These are phyloP conservation scores for Lentinus tigrinus DNA, from an alignment of 768 basidiomycete genomes.

Conservation along the genomic window DNA sequence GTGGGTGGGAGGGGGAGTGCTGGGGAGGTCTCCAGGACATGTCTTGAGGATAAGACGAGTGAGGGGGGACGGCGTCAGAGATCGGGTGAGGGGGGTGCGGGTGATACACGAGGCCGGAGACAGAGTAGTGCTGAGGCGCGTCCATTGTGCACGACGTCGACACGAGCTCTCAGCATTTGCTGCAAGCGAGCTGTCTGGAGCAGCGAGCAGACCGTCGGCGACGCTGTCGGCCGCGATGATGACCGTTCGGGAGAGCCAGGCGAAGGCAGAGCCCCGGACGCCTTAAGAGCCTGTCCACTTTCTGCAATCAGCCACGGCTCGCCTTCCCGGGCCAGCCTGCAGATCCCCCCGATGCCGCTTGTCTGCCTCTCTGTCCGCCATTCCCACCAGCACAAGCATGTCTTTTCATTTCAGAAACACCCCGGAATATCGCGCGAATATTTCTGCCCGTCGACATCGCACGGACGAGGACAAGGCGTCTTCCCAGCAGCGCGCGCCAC, in stretches of 20 bases:
- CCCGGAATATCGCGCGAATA: no score
- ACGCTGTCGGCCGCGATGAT: slow-evolving; percentile 12
- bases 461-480: slow-evolving; percentile 1
- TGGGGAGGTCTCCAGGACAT: slow-evolving; percentile 25
- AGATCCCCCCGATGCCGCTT: slow-evolving; percentile 14
- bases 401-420: background rate
- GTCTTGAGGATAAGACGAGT: slow-evolving; percentile 14
- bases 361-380: background rate
- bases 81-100: slow-evolving; percentile 17
- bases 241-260: slow-evolving; percentile 18
- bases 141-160: slow-evolving; percentile 16
- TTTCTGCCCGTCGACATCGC: background rate
- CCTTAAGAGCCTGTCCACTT: slow-evolving; percentile 20
- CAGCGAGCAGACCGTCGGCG: background rate
- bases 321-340: slow-evolving; percentile 4
- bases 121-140: slow-evolving; percentile 19
- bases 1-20: slow-evolving; percentile 15
- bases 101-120: slow-evolving; percentile 23
- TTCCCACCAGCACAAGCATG: background rate
- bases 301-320: slow-evolving; percentile 21
- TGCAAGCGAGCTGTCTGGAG: background rate
- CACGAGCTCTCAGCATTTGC: slow-evolving; percentile 17
- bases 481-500: slow-evolving; percentile 7
- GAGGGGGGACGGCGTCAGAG: slow-evolving; percentile 20
- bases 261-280: slow-evolving; percentile 3